Evolutionary conservation across 192 early-diverging fungal genomes (phyloP), one percentile per base, ranked within the genome.

Genomic region (Gamsiella multidivaricata): DNA sequence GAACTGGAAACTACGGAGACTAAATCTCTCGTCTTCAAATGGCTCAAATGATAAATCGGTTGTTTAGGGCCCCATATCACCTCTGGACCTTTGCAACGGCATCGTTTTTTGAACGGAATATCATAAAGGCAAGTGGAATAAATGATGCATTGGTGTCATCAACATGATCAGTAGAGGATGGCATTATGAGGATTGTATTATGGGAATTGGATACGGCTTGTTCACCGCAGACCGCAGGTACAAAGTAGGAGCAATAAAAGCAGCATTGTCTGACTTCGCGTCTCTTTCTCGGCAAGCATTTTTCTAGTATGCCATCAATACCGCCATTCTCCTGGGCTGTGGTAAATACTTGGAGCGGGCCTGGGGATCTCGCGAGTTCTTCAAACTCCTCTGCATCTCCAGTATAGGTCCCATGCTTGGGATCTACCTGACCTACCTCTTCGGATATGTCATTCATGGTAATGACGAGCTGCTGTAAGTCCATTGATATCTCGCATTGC

Each of bases 281-380:
- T 36, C 33, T 54, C 25, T 15, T 20, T 31, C 15, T 49, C 26
- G 32, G 25, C 9, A 20, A 6, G 0, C 32, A 8, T 46, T 28
- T 45, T 49, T 15, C n/a, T 47, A 76, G 73, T 76, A 56, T 52
- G 59, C 59, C 18, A 39, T 76, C 33, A 61, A 68, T 36, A 56
- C 31, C 1, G 26, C 29, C 8, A 56, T 67, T 14, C 33, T 91
- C 4, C 54, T 90, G 18, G 69, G 86, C 15, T 70, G 82, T 63
- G 95, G 94, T 39, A 85, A 89, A 65, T 97, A 95, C 74, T 83
- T 97, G 68, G 97, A 96, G 74, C 83, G 87, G 23, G 86, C 87
- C 57, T 98, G 95, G 94, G 94, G 94, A 11, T 80, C 86, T 26
- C 87, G 87, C 55, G 89, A 92, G 55, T 89, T 94, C 54, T 66